phyloP scores from a whole-genome alignment of 805 yeast genomes.

The Starmerella apicola region DNA sequence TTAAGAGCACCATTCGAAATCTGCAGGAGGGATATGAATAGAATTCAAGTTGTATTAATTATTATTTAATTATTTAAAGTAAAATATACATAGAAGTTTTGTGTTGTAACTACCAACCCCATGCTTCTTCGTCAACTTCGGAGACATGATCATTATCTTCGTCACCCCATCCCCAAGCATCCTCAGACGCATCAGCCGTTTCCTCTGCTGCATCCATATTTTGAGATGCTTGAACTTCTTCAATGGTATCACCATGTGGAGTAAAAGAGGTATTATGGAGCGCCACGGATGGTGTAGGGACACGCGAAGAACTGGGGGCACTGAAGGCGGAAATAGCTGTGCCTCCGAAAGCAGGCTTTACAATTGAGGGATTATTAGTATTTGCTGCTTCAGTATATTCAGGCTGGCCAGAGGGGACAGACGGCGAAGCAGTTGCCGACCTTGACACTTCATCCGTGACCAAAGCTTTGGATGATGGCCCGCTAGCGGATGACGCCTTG shows the following conservation, averaged over 20 bases:
- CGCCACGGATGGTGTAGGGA: constrained; percentile 9
- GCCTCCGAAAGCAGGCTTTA: too few species aligned
- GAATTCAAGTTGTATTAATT: background rate
- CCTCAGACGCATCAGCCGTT: background rate
- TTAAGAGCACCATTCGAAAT: too few species aligned
- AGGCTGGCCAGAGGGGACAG: too few species aligned
- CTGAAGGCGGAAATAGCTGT: too few species aligned
- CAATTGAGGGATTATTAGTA: too few species aligned
- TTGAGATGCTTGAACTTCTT: background rate
- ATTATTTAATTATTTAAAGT: background rate
- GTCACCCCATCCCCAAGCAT: constrained; percentile 5
- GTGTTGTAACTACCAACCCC: constrained; percentile 12
- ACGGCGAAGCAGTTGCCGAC: too few species aligned
- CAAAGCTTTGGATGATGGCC: constrained; percentile 11
- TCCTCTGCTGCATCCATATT: background rate
- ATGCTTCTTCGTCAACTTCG: constrained; percentile 19
- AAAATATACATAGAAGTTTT: background rate
- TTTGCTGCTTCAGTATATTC: too few species aligned
- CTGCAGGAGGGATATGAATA: too few species aligned
- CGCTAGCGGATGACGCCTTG: constrained; percentile 29
- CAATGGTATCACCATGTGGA: background rate
- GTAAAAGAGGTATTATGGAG: constrained; percentile 1
- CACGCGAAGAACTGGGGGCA: too few species aligned
- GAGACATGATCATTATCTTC: constrained; percentile 16
- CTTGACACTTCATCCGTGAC: too few species aligned